These are phyloP conservation scores for Houttuynia cordata DNA, from an alignment of 164 flowering plant genomes.

Conservation along the genomic window DNA sequence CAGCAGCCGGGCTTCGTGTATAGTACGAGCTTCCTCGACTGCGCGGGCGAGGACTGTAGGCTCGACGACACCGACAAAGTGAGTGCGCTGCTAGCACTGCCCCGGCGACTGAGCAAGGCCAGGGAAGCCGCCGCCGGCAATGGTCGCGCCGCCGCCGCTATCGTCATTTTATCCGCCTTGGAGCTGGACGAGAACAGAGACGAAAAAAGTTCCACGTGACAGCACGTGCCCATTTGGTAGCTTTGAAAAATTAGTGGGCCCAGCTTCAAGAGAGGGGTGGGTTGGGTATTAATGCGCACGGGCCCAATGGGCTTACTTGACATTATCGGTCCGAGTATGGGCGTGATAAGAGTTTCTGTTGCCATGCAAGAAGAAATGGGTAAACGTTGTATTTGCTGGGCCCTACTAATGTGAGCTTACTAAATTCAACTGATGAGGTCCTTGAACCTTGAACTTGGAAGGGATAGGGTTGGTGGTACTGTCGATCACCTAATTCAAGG, in stretches of 20 bases:
- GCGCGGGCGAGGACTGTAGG: neutral
- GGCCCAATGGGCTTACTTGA: no score
- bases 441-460: no score
- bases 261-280: no score
- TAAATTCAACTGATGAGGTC: neutral
- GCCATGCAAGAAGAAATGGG: no score
- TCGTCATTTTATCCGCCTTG: neutral
- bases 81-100: neutral
- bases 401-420: neutral
- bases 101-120: neutral
- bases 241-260: neutral
- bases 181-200: no score
- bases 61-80: neutral
- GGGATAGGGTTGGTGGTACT: no score
- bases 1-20: slow-evolving; percentile 95
- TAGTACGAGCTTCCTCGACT: slow-evolving; percentile 37
- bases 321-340: neutral
- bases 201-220: no score
- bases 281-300: no score
- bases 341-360: no score
- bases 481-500: no score
- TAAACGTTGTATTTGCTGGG: neutral
- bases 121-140: neutral
- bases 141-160: neutral
- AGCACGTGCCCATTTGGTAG: neutral